These are phyloP conservation scores for Rusavskia elegans DNA, from an alignment of 495 filamentous ascomycete genomes.

Conservation along the genomic window DNA sequence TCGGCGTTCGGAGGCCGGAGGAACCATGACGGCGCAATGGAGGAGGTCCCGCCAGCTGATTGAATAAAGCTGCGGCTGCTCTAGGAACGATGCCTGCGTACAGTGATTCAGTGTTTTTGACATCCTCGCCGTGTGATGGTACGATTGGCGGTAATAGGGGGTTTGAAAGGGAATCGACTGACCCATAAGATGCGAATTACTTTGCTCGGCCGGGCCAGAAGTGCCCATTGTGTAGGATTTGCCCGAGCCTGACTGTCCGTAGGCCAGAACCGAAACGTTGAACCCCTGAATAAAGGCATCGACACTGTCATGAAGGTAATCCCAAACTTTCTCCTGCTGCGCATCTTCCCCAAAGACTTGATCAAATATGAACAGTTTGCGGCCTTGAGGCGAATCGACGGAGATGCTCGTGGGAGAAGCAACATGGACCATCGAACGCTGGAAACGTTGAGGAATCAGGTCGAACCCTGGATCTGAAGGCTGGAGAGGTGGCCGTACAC, in stretches of 20 bases:
- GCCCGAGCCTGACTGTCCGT: slow-evolving; percentile 98
- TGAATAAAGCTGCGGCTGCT: slow-evolving; percentile 74
- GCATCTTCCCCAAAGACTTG: slow-evolving; percentile 77
- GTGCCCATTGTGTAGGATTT: slow-evolving; percentile 99
- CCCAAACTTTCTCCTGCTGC: slow-evolving; percentile 83
- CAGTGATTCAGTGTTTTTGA: no score
- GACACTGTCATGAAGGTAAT: slow-evolving; percentile 83
- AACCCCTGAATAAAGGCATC: slow-evolving; percentile 87
- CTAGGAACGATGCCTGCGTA: slow-evolving; percentile 76
- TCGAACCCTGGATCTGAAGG: slow-evolving; percentile 83
- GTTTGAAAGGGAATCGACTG: slow-evolving; percentile 15
- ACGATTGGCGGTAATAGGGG: no score
- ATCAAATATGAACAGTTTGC: slow-evolving; percentile 92
- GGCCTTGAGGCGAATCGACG: slow-evolving; percentile 80
- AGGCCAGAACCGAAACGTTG: slow-evolving; percentile 96
- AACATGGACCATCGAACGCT: slow-evolving; percentile 81
- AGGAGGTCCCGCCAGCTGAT: slow-evolving; percentile 52
- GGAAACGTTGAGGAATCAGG: slow-evolving; percentile 88
- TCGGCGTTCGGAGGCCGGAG: slow-evolving; percentile 67
- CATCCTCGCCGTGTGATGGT: no score
- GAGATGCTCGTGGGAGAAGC: slow-evolving; percentile 68
- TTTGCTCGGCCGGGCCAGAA: slow-evolving; percentile 70
- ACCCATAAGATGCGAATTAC: slow-evolving; percentile 66
- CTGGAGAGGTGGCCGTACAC: slow-evolving; percentile 78
- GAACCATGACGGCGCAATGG: slow-evolving; percentile 44